Evolutionary conservation across 345 rosid species (phyloP).

Genomic region (Passiflora organensis): DNA sequence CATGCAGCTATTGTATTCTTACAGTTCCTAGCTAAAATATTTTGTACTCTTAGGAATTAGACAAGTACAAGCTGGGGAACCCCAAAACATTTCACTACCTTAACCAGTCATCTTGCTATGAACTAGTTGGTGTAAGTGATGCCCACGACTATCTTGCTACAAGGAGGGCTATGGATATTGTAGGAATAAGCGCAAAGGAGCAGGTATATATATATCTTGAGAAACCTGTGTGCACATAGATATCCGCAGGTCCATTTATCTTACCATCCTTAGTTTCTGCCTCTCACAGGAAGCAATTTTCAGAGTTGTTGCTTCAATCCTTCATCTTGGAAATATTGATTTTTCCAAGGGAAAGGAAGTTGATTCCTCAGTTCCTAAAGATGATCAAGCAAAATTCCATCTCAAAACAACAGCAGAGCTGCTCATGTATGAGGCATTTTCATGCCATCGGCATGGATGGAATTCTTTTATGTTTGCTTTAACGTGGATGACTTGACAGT

Average conservation of each 20-base stretch:
- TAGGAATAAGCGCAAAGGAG: slow-evolving; percentile 79
- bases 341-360: slow-evolving; percentile 75
- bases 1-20: not conserved
- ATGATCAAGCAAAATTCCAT: slow-evolving; percentile 72
- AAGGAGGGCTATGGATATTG: slow-evolving; percentile 90
- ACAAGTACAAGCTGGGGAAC: slow-evolving; percentile 62
- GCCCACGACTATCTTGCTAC: slow-evolving; percentile 93
- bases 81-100: slow-evolving; percentile 83
- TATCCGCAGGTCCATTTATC: slow-evolving; percentile 6
- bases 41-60: slow-evolving; percentile 54
- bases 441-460: slow-evolving; percentile 4
- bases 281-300: slow-evolving; percentile 79
- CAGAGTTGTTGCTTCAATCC: slow-evolving; percentile 87
- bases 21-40: slow-evolving; percentile 11
- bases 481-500: not conserved
- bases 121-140: slow-evolving; percentile 81
- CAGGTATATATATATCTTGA: slow-evolving; percentile 52
- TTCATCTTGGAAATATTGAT: slow-evolving; percentile 80
- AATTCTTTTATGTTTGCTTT: slow-evolving; percentile 3
- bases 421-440: slow-evolving; percentile 49
- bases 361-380: slow-evolving; percentile 84
- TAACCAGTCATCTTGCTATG: slow-evolving; percentile 79
- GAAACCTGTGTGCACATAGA: not conserved
- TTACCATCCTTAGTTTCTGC: slow-evolving; percentile 13
- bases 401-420: slow-evolving; percentile 76